These are phyloP conservation scores for Pseudomonodictys pantanalensis DNA, from an alignment of 495 filamentous ascomycete species.

Conservation along the genomic window DNA sequence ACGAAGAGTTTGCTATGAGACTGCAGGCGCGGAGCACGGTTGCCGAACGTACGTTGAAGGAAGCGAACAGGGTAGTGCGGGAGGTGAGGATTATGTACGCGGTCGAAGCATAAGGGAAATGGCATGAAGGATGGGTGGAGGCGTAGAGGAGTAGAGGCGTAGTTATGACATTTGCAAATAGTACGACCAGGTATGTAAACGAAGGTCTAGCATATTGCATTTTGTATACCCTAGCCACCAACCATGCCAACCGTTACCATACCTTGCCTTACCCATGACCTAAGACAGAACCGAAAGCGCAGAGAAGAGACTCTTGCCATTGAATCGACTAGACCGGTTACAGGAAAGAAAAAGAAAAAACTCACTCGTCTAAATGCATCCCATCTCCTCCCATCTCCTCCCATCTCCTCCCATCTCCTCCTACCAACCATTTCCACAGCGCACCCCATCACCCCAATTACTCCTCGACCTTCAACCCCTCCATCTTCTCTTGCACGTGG, in stretches of 20 bases:
- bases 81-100: slow-evolving; percentile 37
- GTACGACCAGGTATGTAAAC: too few species aligned
- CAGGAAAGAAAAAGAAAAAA: not conserved
- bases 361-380: too few species aligned
- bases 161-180: too few species aligned
- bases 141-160: too few species aligned
- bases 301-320: too few species aligned
- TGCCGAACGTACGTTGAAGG: slow-evolving; percentile 5
- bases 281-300: too few species aligned
- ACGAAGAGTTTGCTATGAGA: slow-evolving; percentile 14
- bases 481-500: not conserved
- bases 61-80: not conserved
- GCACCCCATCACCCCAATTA: too few species aligned
- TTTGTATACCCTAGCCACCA: not conserved
- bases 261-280: too few species aligned
- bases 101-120: not conserved
- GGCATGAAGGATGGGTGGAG: not conserved
- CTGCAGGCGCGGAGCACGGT: slow-evolving; percentile 1
- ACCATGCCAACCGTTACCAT: too few species aligned
- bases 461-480: not conserved
- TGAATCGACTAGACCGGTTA: not conserved
- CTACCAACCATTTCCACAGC: too few species aligned
- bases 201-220: not conserved
- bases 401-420: too few species aligned
- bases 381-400: too few species aligned